A percentile compares a stretch with the other conserved stretches of the same genome.
Evolutionary conservation across 2,329 filamentous ascomycete species (phyloP).

Genomic region (Nannizziopsis arthrosporioides): DNA sequence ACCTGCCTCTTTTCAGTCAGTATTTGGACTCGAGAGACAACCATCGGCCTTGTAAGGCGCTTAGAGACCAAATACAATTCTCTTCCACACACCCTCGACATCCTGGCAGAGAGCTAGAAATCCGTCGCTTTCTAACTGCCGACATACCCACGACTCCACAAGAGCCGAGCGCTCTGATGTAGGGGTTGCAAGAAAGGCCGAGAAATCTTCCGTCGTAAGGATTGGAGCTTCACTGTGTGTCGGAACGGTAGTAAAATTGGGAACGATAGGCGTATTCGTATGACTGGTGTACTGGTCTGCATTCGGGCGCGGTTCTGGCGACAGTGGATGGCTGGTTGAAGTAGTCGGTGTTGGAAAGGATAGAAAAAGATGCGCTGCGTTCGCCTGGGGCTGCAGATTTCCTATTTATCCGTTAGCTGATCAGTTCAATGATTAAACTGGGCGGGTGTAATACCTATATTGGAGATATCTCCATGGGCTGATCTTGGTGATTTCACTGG

Average conservation of each 20-base stretch:
- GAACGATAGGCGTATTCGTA: not conserved
- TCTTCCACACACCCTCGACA: constrained; percentile 31
- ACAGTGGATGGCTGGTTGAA: not conserved
- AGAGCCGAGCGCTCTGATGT: constrained; percentile 24
- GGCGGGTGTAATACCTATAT: too few species aligned
- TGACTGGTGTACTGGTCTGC: not conserved
- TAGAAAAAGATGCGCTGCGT: not conserved
- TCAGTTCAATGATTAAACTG: too few species aligned
- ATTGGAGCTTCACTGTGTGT: not conserved
- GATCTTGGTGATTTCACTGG: too few species aligned
- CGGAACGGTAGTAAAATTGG: not conserved
- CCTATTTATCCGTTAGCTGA: too few species aligned
- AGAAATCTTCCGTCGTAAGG: constrained; percentile 19
- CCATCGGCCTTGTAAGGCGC: too few species aligned
- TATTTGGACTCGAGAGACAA: too few species aligned
- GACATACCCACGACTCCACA: constrained; percentile 33
- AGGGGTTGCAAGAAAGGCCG: constrained; percentile 23
- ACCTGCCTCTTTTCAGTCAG: too few species aligned
- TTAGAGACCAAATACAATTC: constrained; percentile 29
- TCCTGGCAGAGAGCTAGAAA: constrained; percentile 33
- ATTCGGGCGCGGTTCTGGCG: not conserved
- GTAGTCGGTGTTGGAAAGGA: not conserved
- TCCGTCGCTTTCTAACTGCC: constrained; percentile 30
- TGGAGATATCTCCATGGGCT: too few species aligned
- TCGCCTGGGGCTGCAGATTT: too few species aligned